A percentile compares a stretch with the other conserved stretches of the same genome.
These are phyloP conservation scores for Creolimax fragrantissima DNA, from an alignment of 78 protist species.

Conservation along the genomic window DNA sequence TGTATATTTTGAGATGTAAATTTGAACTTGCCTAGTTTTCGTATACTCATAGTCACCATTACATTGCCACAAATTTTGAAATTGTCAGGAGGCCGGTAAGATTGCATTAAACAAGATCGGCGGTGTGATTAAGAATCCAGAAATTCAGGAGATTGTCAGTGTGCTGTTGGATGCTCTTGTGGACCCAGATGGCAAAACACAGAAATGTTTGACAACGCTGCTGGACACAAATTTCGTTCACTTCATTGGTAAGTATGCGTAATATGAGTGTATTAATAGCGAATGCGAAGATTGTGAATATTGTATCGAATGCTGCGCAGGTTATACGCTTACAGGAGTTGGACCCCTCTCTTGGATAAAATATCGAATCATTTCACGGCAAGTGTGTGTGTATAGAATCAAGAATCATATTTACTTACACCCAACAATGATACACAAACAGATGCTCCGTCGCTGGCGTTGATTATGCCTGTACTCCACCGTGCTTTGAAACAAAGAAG, in stretches of 20 bases:
- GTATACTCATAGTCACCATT: no score
- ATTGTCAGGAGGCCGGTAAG: slow-evolving; percentile 61
- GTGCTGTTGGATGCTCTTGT: slow-evolving; percentile 63
- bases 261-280: no score
- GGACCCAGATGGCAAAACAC: slow-evolving; percentile 58
- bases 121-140: slow-evolving; percentile 84
- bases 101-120: slow-evolving; percentile 82
- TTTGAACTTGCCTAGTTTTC: no score
- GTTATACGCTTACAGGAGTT: not conserved
- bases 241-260: slow-evolving; percentile 43
- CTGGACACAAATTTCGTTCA: slow-evolving; percentile 70
- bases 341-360: not conserved
- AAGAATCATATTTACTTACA: no score
- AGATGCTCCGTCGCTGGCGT: slow-evolving; percentile 91
- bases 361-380: no score
- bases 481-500: slow-evolving; percentile 69
- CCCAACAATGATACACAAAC: no score
- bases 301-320: not conserved
- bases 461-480: slow-evolving; percentile 80
- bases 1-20: no score
- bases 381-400: no score
- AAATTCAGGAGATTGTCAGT: slow-evolving; percentile 65
- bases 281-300: not conserved
- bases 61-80: no score
- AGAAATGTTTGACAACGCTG: slow-evolving; percentile 59